Conservation (phyloP, 192 early-diverging fungal genomes). For the Coemansia reversa region DNA sequence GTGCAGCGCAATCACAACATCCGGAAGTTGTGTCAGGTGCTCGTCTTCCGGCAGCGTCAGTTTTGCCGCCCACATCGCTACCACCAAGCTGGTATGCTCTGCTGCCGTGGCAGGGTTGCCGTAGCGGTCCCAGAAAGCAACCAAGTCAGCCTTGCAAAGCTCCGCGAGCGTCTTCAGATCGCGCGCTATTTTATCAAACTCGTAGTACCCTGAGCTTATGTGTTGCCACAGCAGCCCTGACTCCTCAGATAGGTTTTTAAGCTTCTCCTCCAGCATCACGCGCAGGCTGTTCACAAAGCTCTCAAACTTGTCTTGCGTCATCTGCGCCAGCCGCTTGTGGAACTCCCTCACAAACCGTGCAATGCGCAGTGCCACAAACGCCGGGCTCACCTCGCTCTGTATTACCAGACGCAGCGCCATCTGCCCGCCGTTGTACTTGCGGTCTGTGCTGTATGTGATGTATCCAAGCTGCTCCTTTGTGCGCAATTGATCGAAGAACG, state of each 20-base stretch:
- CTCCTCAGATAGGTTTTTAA: slow-evolving; percentile 77
- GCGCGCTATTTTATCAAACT: slow-evolving; percentile 68
- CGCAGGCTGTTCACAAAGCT: slow-evolving; percentile 67
- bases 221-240: slow-evolving; percentile 64
- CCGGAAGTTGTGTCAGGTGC: slow-evolving; percentile 24
- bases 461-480: slow-evolving; percentile 89
- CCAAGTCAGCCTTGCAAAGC: slow-evolving; percentile 25
- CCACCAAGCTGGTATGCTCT: slow-evolving; percentile 18
- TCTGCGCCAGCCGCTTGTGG: slow-evolving; percentile 56
- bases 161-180: slow-evolving; percentile 21
- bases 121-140: slow-evolving; percentile 44
- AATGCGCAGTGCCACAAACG: slow-evolving; percentile 77
- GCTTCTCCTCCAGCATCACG: slow-evolving; percentile 64
- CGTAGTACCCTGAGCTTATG: slow-evolving; percentile 69
- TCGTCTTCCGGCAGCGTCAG: slow-evolving; percentile 27
- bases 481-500: slow-evolving; percentile 89
- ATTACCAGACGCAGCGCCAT: slow-evolving; percentile 80
- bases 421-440: slow-evolving; percentile 69
- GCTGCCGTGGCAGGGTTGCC: slow-evolving; percentile 26
- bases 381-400: slow-evolving; percentile 82
- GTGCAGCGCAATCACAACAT: slow-evolving; percentile 23
- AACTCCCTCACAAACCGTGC: slow-evolving; percentile 71
- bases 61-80: slow-evolving; percentile 41
- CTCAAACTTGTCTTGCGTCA: slow-evolving; percentile 66
- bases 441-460: slow-evolving; percentile 57